Conservation (phyloP, 2,329 filamentous ascomycete species). For the Nakataea oryzae region DNA sequence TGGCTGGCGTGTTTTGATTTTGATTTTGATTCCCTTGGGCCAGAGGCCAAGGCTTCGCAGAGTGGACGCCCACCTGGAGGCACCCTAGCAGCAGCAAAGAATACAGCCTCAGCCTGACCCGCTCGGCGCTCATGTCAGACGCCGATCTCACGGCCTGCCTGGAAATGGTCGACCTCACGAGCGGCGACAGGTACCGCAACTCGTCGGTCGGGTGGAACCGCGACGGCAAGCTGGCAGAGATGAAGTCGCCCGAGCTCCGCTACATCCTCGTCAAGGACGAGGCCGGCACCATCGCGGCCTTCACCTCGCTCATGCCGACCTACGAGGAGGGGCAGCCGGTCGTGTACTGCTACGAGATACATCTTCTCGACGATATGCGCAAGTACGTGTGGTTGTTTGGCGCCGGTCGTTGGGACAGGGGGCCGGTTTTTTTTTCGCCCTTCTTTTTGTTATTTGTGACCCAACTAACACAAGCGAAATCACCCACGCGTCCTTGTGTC, state of each 20-base stretch:
- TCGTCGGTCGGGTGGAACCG: slow-evolving; percentile 56
- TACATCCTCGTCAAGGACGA: slow-evolving; percentile 51
- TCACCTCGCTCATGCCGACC: slow-evolving; percentile 63
- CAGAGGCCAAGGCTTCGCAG: slow-evolving; percentile 1
- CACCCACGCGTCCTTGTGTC: neutral
- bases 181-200: slow-evolving; percentile 49
- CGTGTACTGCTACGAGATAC: slow-evolving; percentile 72
- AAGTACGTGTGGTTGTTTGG: neutral
- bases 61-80: slow-evolving; percentile 30
- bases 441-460: neutral
- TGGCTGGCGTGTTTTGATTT: neutral
- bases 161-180: slow-evolving; percentile 50
- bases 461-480: slow-evolving; percentile 4
- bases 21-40: neutral
- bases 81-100: slow-evolving; percentile 31
- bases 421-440: neutral
- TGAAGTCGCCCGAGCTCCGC: slow-evolving; percentile 55
- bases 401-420: neutral
- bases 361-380: slow-evolving; percentile 30
- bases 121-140: slow-evolving; percentile 24
- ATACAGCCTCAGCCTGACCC: slow-evolving; percentile 34
- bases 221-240: slow-evolving; percentile 51
- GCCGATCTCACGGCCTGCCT: slow-evolving; percentile 43
- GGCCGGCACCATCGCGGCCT: slow-evolving; percentile 31
- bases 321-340: slow-evolving; percentile 56